These are phyloP conservation scores for Saccharomyces paradoxus DNA, from an alignment of 805 yeast genomes.

Conservation along the genomic window DNA sequence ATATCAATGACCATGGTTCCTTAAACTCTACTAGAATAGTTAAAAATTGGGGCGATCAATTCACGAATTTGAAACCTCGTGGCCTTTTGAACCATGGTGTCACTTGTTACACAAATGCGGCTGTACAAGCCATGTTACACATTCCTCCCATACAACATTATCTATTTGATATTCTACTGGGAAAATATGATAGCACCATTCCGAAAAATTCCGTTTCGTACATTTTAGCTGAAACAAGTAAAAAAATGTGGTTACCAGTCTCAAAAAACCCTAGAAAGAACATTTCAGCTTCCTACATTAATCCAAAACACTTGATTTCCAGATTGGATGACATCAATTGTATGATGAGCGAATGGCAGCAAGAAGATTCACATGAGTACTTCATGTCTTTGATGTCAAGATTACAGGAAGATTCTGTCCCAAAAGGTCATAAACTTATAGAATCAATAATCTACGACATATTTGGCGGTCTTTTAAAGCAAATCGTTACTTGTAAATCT, in stretches of 20 bases:
- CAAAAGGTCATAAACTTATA: conserved; percentile 77
- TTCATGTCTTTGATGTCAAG: conserved; percentile 85
- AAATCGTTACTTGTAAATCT: conserved; percentile 71
- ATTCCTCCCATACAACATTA: conserved; percentile 87
- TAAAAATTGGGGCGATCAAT: conserved; percentile 63
- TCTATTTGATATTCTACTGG: conserved; percentile 53
- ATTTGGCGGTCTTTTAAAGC: conserved; percentile 85
- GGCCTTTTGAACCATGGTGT: conserved; percentile 90
- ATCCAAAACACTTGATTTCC: conserved; percentile 66
- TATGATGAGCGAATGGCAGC: conserved; percentile 96
- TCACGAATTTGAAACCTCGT: conserved; percentile 38
- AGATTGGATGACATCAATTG: conserved; percentile 79
- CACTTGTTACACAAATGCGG: conserved; percentile 93
- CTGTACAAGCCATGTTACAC: conserved; percentile 83
- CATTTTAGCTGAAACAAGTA: conserved; percentile 58
- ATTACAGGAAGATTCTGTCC: conserved; percentile 86
- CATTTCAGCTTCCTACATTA: conserved; percentile 39
- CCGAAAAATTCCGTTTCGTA: conserved; percentile 53
- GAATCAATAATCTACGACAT: conserved; percentile 81
- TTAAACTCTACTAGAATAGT: conserved; percentile 48
- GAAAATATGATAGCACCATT: conserved; percentile 41
- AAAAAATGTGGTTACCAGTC: conserved; percentile 60
- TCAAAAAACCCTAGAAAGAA: conserved; percentile 27
- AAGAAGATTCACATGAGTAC: conserved; percentile 96
- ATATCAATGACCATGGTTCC: conserved; percentile 53